Evolutionary conservation across 306 rosid species (phyloP).

Genomic region (Cicer yamashitae): DNA sequence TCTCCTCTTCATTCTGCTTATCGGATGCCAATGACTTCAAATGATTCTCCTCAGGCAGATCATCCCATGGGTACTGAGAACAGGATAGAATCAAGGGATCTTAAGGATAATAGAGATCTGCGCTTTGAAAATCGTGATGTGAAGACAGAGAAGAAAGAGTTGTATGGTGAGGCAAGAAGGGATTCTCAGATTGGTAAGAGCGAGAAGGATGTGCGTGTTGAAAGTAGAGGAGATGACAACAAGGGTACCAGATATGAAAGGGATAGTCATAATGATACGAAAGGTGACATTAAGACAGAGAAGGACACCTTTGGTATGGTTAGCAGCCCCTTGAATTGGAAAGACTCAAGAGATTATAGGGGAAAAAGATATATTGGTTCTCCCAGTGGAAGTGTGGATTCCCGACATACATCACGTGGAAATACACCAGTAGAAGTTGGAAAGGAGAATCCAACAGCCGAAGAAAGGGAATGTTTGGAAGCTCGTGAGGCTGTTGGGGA

Average conservation of each 20-base stretch:
- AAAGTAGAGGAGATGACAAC: constrained; percentile 71
- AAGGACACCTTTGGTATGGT: constrained; percentile 61
- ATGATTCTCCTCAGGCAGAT: constrained; percentile 66
- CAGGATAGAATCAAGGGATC: constrained; percentile 68
- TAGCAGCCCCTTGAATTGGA: constrained; percentile 70
- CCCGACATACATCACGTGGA: constrained; percentile 66
- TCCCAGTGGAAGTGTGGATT: constrained; percentile 61
- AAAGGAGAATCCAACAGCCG: constrained; percentile 60
- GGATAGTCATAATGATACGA: constrained; percentile 65
- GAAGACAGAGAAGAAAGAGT: constrained; percentile 69
- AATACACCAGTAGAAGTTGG: constrained; percentile 68
- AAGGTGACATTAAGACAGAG: constrained; percentile 65
- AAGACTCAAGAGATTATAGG: constrained; percentile 76
- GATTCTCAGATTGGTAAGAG: constrained; percentile 69
- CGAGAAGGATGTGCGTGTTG: constrained; percentile 77
- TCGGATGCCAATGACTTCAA: constrained; percentile 67
- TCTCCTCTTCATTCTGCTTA: constrained; percentile 71
- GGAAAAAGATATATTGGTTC: constrained; percentile 72
- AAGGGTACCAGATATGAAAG: constrained; percentile 74
- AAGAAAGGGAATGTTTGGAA: constrained; percentile 72
- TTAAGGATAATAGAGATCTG: constrained; percentile 69
- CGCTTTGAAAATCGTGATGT: constrained; percentile 79
- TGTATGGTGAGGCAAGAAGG: constrained; percentile 65
- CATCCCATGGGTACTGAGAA: constrained; percentile 59
- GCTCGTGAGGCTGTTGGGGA: constrained; percentile 80